Evolutionary conservation across 352 stramenopile species (phyloP), one percentile per base, ranked within the genome.

Genomic region (Globisporangium acanthophoron): DNA sequence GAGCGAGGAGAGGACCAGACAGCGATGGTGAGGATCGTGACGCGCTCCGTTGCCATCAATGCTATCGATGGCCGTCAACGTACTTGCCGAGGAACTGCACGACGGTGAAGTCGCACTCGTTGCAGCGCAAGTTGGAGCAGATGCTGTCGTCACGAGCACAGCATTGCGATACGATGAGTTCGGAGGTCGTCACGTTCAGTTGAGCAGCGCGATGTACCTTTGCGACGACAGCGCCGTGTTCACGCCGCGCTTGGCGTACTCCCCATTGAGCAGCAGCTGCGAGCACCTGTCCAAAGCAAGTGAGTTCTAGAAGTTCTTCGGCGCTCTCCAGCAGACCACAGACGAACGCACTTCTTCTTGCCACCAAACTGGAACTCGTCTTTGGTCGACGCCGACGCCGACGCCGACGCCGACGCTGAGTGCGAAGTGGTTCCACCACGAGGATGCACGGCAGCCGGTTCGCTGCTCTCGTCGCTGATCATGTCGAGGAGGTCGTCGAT

Each of bases 31-130:
- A 55, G 29, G 4, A 46, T 13, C 24, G 47, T 20, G 29, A 40
- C 21, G 21, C 27, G 24, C 27, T 37, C 16, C 8, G 45, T 21
- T 20, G 43, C 18, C 43, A 48, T 27, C 5, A 29, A 6, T 11
- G 18, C 43, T 27, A 5, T 15, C 21, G 43, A 27, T 41, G 29
- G 9, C n/a, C 4, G 29, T 3, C 5, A 21, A 73, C 76, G 56
- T 71, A 89, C 81, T 80, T 86, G 58, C 78, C 74, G 8, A 71
- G 56, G 45, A 93, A 90, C 56, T 90, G 81, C 33, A 92, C 78
- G 37, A 90, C 79, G 1, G 69, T 83, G 54, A 93, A 93, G 66
- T 92, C 81, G 51, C 81, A 92, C 5, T 92, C 78, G 58, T 90
- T 92, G 74, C 84, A 92, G 58, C 80, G 75, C 45, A 93, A 62